Evolutionary conservation across 2,329 filamentous ascomycete species (phyloP).

Genomic region (Hypomyces perniciosus): DNA sequence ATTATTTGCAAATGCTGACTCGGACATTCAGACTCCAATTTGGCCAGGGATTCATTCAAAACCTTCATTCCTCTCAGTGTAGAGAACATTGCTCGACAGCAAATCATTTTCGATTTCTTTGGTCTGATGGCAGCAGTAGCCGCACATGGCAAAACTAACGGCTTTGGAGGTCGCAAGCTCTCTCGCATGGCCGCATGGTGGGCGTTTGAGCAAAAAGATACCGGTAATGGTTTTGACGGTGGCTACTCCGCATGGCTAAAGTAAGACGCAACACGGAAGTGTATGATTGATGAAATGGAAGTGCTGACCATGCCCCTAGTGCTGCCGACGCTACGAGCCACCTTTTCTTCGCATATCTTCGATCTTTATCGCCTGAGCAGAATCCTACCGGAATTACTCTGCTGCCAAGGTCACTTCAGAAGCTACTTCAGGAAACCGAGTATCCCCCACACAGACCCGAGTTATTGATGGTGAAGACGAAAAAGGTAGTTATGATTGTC

Average conservation of each 20-base stretch:
- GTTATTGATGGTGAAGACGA: constrained; percentile 72
- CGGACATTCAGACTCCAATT: constrained; percentile 65
- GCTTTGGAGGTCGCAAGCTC: constrained; percentile 85
- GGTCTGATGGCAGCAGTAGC: constrained; percentile 86
- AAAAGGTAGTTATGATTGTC: constrained; percentile 94
- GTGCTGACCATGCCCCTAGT: constrained; percentile 37
- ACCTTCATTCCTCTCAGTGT: constrained; percentile 95
- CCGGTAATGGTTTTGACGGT: constrained; percentile 85
- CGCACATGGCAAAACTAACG: constrained; percentile 88
- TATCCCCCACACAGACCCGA: constrained; percentile 79
- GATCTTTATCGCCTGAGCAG: constrained; percentile 79
- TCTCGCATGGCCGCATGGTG: constrained; percentile 97
- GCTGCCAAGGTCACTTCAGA: constrained; percentile 84
- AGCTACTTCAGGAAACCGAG: constrained; percentile 84
- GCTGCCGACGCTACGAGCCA: constrained; percentile 95
- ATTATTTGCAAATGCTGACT: background rate
- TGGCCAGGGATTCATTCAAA: constrained; percentile 88
- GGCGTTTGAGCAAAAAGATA: constrained; percentile 89
- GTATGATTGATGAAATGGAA: background rate
- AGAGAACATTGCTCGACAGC: constrained; percentile 75
- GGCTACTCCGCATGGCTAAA: constrained; percentile 85
- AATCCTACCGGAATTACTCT: constrained; percentile 73
- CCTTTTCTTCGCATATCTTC: constrained; percentile 94
- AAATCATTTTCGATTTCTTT: constrained; percentile 95
- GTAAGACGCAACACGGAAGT: constrained; percentile 39